These are phyloP conservation scores for Xerocomus brunneocitrinus DNA, from an alignment of 768 basidiomycete species.

Conservation along the genomic window DNA sequence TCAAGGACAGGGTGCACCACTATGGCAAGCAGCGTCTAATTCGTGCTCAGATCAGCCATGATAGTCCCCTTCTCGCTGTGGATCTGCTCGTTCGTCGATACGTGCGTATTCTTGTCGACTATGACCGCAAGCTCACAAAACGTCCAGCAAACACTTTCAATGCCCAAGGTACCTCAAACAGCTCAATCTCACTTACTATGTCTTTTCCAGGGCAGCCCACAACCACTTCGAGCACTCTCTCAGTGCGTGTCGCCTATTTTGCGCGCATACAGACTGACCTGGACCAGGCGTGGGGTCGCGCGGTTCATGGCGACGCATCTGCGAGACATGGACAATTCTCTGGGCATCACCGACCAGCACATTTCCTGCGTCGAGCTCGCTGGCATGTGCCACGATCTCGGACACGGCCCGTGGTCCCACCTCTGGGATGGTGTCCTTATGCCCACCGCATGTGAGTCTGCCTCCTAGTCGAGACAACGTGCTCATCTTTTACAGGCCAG, in stretches of 20 bases:
- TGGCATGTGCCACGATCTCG: constrained; percentile 80
- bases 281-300: constrained; percentile 69
- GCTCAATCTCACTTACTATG: constrained; percentile 68
- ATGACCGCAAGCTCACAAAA: not conserved
- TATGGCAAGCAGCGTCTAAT: constrained; percentile 28
- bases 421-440: constrained; percentile 79
- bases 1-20: constrained; percentile 42
- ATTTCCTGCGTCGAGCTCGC: constrained; percentile 75
- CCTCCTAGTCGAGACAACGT: too few species aligned
- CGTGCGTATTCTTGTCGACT: constrained; percentile 36
- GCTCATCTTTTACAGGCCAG: constrained; percentile 34
- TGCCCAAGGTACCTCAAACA: constrained; percentile 75
- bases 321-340: constrained; percentile 50
- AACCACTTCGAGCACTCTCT: constrained; percentile 81
- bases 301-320: constrained; percentile 59
- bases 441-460: constrained; percentile 53
- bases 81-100: constrained; percentile 58
- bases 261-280: constrained; percentile 1
- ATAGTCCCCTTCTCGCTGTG: constrained; percentile 31
- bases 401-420: constrained; percentile 84
- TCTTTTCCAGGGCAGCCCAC: constrained; percentile 76
- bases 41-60: not conserved
- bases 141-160: constrained; percentile 65
- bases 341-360: constrained; percentile 67
- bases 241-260: constrained; percentile 37